Base-by-base conservation (phyloP, 2,329 filamentous ascomycete species). In the Didymella pinodella region DNA sequence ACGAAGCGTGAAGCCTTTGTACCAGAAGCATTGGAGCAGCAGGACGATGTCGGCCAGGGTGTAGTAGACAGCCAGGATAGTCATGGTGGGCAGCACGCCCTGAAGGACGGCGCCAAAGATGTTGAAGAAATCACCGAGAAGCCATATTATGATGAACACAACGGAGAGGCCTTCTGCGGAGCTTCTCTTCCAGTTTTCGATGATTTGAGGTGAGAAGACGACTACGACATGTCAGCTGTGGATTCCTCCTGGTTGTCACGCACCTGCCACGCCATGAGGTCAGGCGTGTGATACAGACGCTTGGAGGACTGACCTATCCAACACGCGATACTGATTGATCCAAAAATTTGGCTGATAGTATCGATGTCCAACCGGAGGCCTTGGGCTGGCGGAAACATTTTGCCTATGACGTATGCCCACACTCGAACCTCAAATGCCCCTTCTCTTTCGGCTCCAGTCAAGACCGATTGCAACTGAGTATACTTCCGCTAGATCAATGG, bases 121-220 rank as follows among this genome's bases (percentile, higher is more conserved):
- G 75, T 98, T 98, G 83, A 97, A 97, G 65, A 97, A 88, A 87
- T 99, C 95, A 51, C 95, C 95, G 1, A 89, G 84, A 2, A 97
- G 85, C 95, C 95, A 99, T 70, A 96, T 86, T 60, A 96, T 88
- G 72, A 98, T 88, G 81, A 98, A 99, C 55, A 94, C 89, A 14
- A 97, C 86, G 0, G 92, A 96, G 1, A 98, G 84, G 2, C 93
- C 94, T 75, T 97, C 92, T 57, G 93, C 92, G 40, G 90, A 96
- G 65, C 86, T 82, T 55, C 93, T 87, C 63, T 88, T 89, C 80
- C 97, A 97, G 75, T 97, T 97, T 73, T 97, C 92, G 68, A 97
- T 89, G 69, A 99, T 97, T 70, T 99, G 95, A 2, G 95, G 95
- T 0, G 92, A 95, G 81, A 97, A 99, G 57, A 99, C 95, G 34